Percentiles rank a stretch among this genome's conserved stretches.
phyloP scores from a whole-genome alignment of 176 grass and related monocot species.

The Chloris gayana region DNA sequence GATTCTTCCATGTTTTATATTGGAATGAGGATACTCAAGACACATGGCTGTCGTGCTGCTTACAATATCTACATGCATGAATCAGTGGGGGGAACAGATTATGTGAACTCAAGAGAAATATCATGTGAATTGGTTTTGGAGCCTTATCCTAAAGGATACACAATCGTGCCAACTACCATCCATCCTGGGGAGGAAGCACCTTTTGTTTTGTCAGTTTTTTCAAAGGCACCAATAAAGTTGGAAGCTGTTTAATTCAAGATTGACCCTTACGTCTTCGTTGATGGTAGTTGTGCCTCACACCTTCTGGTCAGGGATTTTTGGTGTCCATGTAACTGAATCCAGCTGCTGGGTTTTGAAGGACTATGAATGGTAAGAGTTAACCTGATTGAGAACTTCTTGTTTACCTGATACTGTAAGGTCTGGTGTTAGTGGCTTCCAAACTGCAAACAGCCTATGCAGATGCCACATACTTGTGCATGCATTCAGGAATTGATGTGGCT shows the following conservation, averaged over 20 bases:
- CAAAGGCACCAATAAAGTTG: conserved; percentile 91
- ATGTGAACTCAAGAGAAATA: conserved; percentile 96
- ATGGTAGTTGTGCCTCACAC: conserved; percentile 17
- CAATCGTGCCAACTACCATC: conserved; percentile 97
- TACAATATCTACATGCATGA: conserved; percentile 99
- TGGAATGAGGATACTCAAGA: conserved; percentile 99
- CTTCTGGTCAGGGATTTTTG: conserved; percentile 32
- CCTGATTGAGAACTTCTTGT: background rate
- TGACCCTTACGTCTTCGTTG: conserved; percentile 21
- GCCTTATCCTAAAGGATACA: conserved; percentile 97
- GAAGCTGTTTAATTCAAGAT: conserved; percentile 76
- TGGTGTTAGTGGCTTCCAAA: background rate
- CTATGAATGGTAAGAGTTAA: conserved; percentile 27
- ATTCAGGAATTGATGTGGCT: conserved; percentile 26
- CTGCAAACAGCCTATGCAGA: background rate
- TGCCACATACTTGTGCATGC: background rate
- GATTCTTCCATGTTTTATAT: conserved; percentile 99
- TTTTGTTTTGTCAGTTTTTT: conserved; percentile 99
- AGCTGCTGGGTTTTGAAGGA: conserved; percentile 39
- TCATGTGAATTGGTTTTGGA: conserved; percentile 97
- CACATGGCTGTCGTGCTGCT: conserved; percentile 81
- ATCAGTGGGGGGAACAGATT: conserved; percentile 94
- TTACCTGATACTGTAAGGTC: background rate
- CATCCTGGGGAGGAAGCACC: conserved; percentile 99
- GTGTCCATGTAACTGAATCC: conserved; percentile 27